Evolutionary conservation across 208 protist genomes (phyloP).

Genomic region (Leishmania arabica): DNA sequence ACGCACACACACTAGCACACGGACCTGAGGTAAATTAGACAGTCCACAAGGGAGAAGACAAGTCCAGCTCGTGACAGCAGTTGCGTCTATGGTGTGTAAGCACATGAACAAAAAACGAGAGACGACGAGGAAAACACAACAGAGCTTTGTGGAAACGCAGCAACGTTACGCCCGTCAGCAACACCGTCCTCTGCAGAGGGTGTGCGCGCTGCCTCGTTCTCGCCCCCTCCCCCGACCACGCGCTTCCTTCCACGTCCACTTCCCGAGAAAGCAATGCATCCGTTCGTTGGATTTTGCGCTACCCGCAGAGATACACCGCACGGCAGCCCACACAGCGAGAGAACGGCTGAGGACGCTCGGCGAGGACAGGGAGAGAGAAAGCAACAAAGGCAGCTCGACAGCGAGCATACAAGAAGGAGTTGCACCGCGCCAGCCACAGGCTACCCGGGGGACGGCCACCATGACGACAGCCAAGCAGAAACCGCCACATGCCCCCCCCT

Average conservation of each 20-base stretch:
- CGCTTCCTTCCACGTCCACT: background rate
- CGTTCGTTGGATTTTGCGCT: background rate
- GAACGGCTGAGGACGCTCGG: background rate
- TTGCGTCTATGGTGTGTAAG: background rate
- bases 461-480: background rate
- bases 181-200: background rate
- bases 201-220: background rate
- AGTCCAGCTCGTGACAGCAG: background rate
- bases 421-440: background rate
- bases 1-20: background rate
- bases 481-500: background rate
- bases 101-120: conserved; percentile 3
- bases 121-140: background rate
- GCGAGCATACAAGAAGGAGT: background rate
- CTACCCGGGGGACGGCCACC: background rate
- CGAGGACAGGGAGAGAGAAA: background rate
- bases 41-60: background rate
- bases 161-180: background rate
- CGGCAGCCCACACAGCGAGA: background rate
- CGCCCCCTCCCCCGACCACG: background rate
- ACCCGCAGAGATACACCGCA: background rate
- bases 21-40: background rate
- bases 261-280: background rate
- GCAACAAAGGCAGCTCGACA: background rate
- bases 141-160: background rate